Percentiles rank a stretch among this genome's conserved stretches.
phyloP scores from a whole-genome alignment of 495 filamentous ascomycete genomes.

The Penicillium parvum region DNA sequence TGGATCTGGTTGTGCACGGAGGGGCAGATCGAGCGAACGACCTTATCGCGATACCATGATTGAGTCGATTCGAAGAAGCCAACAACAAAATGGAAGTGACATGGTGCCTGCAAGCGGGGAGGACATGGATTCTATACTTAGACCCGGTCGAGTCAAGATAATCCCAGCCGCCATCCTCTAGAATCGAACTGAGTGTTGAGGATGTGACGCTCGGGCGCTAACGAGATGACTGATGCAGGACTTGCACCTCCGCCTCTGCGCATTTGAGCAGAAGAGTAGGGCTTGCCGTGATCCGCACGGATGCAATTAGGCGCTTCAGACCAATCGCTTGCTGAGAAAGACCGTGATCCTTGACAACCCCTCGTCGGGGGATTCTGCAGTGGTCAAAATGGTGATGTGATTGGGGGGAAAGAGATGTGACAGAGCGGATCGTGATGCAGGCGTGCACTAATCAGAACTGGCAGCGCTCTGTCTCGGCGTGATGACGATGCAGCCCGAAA shows the following conservation, averaged over 20 bases:
- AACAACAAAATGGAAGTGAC: background rate
- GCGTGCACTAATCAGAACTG: conserved; percentile 19
- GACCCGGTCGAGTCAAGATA: conserved; percentile 8
- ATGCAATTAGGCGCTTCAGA: conserved; percentile 9
- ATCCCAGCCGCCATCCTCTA: background rate
- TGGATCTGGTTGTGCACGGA: no score
- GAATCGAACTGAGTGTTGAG: conserved; percentile 1
- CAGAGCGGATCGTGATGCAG: conserved; percentile 19
- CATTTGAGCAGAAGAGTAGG: no score
- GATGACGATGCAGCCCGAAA: conserved; percentile 26
- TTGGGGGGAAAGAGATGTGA: conserved; percentile 24
- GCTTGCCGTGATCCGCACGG: conserved; percentile 21
- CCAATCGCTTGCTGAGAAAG: conserved; percentile 12
- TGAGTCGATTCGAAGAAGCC: conserved; percentile 4
- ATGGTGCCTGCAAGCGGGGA: conserved; percentile 8
- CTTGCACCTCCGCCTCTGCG: conserved; percentile 8
- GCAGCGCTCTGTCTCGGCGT: conserved; percentile 16
- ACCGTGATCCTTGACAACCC: conserved; percentile 5
- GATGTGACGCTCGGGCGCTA: conserved; percentile 18
- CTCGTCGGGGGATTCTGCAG: conserved; percentile 17
- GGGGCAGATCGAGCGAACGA: background rate
- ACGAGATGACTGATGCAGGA: conserved; percentile 14
- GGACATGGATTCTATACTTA: conserved; percentile 27
- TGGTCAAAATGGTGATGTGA: conserved; percentile 12
- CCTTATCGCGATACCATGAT: conserved; percentile 14